Evolutionary conservation across 176 grass and related monocot species (phyloP), one percentile per base, ranked within the genome.

Genomic region (Oryza brachyantha): DNA sequence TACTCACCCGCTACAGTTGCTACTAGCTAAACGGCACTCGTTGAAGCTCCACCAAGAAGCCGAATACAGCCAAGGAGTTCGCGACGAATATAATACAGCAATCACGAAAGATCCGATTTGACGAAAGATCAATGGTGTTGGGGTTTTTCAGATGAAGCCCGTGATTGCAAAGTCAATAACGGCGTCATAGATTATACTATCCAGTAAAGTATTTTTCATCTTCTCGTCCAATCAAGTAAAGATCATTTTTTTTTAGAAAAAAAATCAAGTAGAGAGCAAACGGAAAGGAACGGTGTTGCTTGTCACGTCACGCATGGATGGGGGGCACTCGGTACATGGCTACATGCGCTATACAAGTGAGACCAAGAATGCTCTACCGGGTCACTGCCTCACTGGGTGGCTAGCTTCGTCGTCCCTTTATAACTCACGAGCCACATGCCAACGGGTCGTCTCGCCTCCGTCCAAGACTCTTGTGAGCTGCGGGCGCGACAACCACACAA

Each of bases 351-450:
- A 8, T 9, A 57, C 75, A 52, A 13, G 32, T 24, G 21, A 24
- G 21, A 57, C 21, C 3, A 22, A 24, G 21, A 19, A 22, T 2
- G 19, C n/a, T n/a, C n/a, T n/a, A n/a, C n/a, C n/a, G n/a, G n/a
- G n/a, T n/a, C n/a, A n/a, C n/a, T n/a, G n/a, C n/a, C n/a, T n/a
- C n/a, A n/a, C n/a, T n/a, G n/a, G n/a, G n/a, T n/a, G 29, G 35
- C 37, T 70, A 34, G 26, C 43, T 39, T 62, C 16, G 29, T 77
- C 66, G 36, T 29, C 38, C 39, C 52, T 63, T 84, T 83, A 79
- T 19, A 83, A 76, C 14, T 64, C 66, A 40, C 52, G 62, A 64
- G 85, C 48, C 29, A 72, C 27, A 79, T 10, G 74, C 83, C 58
- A 38, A 14, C 62, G 63, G 84, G 9, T 29, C 19, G 58, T 10